A percentile compares a stretch with the other conserved stretches of the same genome.
Evolutionary conservation across 768 basidiomycete genomes (phyloP).

Genomic region (Suillus clintonianus): DNA sequence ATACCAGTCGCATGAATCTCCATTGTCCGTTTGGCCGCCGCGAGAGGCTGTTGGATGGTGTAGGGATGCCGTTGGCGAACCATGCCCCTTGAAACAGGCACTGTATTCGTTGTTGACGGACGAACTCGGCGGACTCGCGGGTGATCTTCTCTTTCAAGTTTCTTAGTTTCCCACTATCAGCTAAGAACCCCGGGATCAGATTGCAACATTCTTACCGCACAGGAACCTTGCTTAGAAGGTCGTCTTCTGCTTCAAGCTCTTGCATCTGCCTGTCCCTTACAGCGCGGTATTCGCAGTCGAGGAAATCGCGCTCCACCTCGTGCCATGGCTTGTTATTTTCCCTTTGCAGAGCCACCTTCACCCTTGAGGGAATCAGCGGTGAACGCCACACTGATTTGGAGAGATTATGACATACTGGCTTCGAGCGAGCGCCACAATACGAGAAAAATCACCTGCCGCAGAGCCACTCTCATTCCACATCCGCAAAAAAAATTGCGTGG

Average conservation of each 20-base stretch:
- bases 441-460: constrained; percentile 70
- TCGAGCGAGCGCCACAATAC: constrained; percentile 74
- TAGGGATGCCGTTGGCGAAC: constrained; percentile 81
- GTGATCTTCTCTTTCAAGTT: constrained; percentile 84
- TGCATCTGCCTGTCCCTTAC: constrained; percentile 89
- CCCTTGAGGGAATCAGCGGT: constrained; percentile 40
- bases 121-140: constrained; percentile 89
- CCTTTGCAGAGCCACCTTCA: constrained; percentile 72
- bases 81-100: constrained; percentile 89
- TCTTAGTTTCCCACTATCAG: constrained; percentile 39
- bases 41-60: constrained; percentile 40
- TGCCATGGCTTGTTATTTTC: constrained; percentile 82
- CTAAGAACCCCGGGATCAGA: neutral
- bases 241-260: constrained; percentile 87
- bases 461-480: constrained; percentile 93
- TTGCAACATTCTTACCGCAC: constrained; percentile 59
- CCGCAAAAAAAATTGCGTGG: constrained; percentile 83
- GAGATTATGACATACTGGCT: constrained; percentile 68
- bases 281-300: constrained; percentile 81
- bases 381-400: constrained; percentile 9
- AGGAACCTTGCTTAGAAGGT: constrained; percentile 81
- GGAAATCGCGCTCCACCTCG: constrained; percentile 78
- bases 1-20: constrained; percentile 86
- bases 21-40: constrained; percentile 69
- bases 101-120: constrained; percentile 84